phyloP scores from a whole-genome alignment of 768 basidiomycete genomes.

The Chalciporus chontae region DNA sequence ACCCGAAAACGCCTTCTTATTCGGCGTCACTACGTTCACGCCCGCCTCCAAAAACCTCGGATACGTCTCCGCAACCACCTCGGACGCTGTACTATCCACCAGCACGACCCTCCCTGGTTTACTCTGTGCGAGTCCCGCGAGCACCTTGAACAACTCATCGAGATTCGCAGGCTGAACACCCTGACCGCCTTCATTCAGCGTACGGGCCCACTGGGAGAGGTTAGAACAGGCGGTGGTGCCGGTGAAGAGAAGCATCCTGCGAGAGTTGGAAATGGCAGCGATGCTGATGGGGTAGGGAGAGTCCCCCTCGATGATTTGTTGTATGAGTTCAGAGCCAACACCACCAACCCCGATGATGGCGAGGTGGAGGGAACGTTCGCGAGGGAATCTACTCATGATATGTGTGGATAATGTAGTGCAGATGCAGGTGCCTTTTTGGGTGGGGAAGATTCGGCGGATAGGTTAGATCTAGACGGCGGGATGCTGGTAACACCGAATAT shows the following conservation, averaged over 20 bases:
- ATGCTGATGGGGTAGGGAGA: conserved; percentile 62
- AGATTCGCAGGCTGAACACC: conserved; percentile 37
- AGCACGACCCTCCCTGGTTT: conserved; percentile 55
- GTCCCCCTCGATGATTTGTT: conserved; percentile 59
- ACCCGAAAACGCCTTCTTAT: conserved; percentile 94
- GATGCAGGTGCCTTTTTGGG: background rate
- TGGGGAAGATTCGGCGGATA: background rate
- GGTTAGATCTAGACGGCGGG: background rate
- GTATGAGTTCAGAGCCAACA: conserved; percentile 84
- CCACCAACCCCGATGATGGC: conserved; percentile 91
- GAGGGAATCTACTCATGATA: conserved; percentile 15
- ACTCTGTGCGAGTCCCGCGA: conserved; percentile 43
- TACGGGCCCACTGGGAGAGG: conserved; percentile 42
- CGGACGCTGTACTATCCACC: conserved; percentile 92
- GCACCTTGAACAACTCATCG: conserved; percentile 36
- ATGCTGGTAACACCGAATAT: background rate
- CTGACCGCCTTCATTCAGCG: conserved; percentile 37
- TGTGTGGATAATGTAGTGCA: no score
- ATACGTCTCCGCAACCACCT: conserved; percentile 76
- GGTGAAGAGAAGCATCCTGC: conserved; percentile 51
- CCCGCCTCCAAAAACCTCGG: conserved; percentile 76
- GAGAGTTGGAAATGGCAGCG: conserved; percentile 68
- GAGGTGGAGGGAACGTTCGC: conserved; percentile 42
- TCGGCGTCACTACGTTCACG: conserved; percentile 89
- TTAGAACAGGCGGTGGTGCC: conserved; percentile 39